Base-by-base conservation (phyloP, 176 grass and related monocot species). In the Pontederia paniculata region DNA sequence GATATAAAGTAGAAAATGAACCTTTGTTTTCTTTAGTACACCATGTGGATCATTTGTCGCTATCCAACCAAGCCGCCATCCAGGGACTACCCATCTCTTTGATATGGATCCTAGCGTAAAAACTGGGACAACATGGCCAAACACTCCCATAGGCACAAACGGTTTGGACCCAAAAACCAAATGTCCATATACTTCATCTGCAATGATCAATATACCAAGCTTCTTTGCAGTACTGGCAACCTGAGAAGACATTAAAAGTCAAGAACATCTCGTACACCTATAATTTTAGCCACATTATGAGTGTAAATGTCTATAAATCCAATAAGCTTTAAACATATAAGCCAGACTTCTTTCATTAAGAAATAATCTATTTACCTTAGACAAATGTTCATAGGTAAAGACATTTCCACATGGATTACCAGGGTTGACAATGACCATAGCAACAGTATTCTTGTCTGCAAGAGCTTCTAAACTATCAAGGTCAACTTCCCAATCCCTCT, bases 41-140 rank as follows among this genome's bases (percentile, higher is more conserved):
- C 75, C 69, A 62, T 88, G 81, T 1, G 73, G 81, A 20, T 88
- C 88, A 9, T 67, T 81, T 8, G 59, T 73, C 11, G 71, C 78
- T 22, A 95, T 85, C 89, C 89, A 95, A 21, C 89, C 89, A 54
- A 95, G 81, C 42, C 85, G 76, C 89, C 89, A 95, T 58, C 89
- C 85, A 67, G 89, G 89, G 53, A 89, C 85, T 41, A 86, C 23
- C 89, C 89, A 95, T 59, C 85, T 83, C 70, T 95, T 95, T 2
- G 85, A 89, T 70, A 95, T 83, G 17, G 81, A 78, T 15, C 89
- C 89, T 60, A 95, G 51, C 52, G 85, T 89, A 67, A 95, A 54
- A 25, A 95, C 85, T 2, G 89, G 85, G 1, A 72, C 81, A 15
- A 49, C 78, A 22, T 80, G 48, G 57, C 50, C 85, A 57, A 95